Base-by-base conservation (phyloP, 768 basidiomycete genomes). In the Sarcodon sp. region DNA sequence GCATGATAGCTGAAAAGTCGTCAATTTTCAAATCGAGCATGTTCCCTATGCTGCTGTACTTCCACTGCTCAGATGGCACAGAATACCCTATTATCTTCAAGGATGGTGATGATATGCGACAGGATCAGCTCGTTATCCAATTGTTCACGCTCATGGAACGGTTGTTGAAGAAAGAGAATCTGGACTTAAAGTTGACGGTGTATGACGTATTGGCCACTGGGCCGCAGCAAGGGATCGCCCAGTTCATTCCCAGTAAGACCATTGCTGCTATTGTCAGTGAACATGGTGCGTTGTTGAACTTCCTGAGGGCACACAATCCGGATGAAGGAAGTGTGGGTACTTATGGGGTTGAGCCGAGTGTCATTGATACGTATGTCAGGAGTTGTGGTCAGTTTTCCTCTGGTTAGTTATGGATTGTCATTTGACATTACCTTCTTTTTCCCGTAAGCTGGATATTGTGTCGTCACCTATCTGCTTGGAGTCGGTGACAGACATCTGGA, bases 141-240 rank as follows among this genome's bases (percentile, higher is more conserved):
- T 72, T 98, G n/a, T 93, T 99, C 64, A 96, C 92, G 12, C 77
- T 99, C 27, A 99, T 99, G 96, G 92, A 99, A 60, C 75, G 87
- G 44, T 64, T 99, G 21, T 66, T 98, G 51, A 70, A 91, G 49
- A 94, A 93, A 65, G 96, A 98, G 68, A 96, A 96, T 60, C 63
- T 99, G 46, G 96, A 98, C 59, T 68, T 98, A 49, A 88, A 90
- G 60, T 61, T 99, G 48, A 90, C 77, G 50, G 88, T 91, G 5
- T 97, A 96, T 57, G 81, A 85, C 52, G 96, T 98, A 1, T 67
- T 99, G 15, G 94, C 96, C 13, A 98, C 94, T 0, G 90, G 90
- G 1, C 77, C 83, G 1, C 66, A 80, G 45, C 93, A 97, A 60
- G 96, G 96, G 3, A 96, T 99, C 93, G 86, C 74, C 13, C 91